phyloP scores from a whole-genome alignment of 2,329 filamentous ascomycete species.

The Sporothrix pallida region DNA sequence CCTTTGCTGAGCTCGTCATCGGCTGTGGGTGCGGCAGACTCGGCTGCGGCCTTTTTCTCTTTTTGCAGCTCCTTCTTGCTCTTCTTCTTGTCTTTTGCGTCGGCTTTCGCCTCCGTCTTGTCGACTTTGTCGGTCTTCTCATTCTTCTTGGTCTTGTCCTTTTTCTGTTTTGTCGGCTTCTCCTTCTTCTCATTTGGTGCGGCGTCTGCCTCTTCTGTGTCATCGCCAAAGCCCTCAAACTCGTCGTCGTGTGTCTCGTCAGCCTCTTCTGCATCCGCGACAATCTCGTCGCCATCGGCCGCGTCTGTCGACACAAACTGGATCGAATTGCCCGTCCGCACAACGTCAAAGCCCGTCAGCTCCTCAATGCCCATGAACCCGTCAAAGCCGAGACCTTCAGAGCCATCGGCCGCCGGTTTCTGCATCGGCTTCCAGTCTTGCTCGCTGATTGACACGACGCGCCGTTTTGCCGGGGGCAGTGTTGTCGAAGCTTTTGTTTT shows the following conservation, averaged over 20 bases:
- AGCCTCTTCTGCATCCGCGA: conserved; percentile 3
- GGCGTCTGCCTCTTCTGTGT: conserved; percentile 35
- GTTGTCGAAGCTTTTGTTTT: background rate
- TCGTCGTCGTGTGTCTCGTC: conserved; percentile 41
- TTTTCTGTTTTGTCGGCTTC: conserved; percentile 36
- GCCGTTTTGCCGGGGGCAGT: conserved; percentile 43
- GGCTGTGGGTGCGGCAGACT: conserved; percentile 36
- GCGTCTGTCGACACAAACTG: conserved; percentile 56
- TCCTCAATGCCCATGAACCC: conserved; percentile 93
- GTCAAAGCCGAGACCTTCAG: conserved; percentile 51
- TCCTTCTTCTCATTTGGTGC: conserved; percentile 29
- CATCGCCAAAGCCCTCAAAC: conserved; percentile 44
- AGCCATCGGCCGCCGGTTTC: conserved; percentile 67
- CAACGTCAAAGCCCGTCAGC: conserved; percentile 87
- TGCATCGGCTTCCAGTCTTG: conserved; percentile 64
- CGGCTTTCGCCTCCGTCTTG: background rate
- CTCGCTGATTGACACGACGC: conserved; percentile 53
- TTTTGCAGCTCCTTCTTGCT: conserved; percentile 4
- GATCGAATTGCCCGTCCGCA: conserved; percentile 66
- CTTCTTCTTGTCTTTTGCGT: conserved; percentile 27
- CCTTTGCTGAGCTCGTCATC: conserved; percentile 50
- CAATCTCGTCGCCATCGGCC: background rate
- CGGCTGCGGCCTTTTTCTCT: background rate
- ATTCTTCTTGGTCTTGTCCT: background rate
- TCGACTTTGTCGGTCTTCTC: background rate